Base-by-base conservation (phyloP, 306 rosid species). In the Sicyos edulis region DNA sequence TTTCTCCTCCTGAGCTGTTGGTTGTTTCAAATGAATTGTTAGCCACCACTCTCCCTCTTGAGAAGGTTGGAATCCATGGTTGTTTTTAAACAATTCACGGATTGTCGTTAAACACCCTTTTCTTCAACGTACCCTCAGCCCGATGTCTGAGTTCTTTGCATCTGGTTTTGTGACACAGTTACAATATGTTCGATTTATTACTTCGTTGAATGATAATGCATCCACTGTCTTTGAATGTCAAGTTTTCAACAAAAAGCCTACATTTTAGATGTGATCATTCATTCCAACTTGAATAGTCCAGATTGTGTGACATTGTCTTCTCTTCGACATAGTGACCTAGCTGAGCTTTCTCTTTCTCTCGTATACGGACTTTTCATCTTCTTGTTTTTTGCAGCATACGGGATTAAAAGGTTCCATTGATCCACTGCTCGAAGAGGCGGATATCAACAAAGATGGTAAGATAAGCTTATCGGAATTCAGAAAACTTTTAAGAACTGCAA, bases 401-500 rank as follows among this genome's bases (percentile, higher is more conserved):
- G 91, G 99, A 55, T 64, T 95, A 76, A 79, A 85, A 78, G 96
- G 92, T 37, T 95, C 99, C 64, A 77, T 91, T 24, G 86, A 86
- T 58, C 95, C 99, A 16, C 82, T 95, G 61, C 99, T 95, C 3
- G 99, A 95, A 74, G 99, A 95, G 82, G 99, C 97, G 0, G 99
- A 95, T 70, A 83, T 95, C 11, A 96, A 95, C 85, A 91, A 84
- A 76, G 99, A 95, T 69, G 99, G 99, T 75, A 91, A 82, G 72
- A 91, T 95, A 79, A 95, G 99, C 83, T 79, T 95, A 49, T 76
- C 92, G 11, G 99, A 95, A 73, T 95, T 95, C 66, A 89, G 97
- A 3, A 86, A 83, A 74, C 99, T 95, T 80, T 77, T 95, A 68
- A 89, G 99, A 88, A 87, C 95, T 37, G 99, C 99, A 29, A 95